Evolutionary conservation across 345 rosid genomes (phyloP).

Genomic region (Salix brachista): DNA sequence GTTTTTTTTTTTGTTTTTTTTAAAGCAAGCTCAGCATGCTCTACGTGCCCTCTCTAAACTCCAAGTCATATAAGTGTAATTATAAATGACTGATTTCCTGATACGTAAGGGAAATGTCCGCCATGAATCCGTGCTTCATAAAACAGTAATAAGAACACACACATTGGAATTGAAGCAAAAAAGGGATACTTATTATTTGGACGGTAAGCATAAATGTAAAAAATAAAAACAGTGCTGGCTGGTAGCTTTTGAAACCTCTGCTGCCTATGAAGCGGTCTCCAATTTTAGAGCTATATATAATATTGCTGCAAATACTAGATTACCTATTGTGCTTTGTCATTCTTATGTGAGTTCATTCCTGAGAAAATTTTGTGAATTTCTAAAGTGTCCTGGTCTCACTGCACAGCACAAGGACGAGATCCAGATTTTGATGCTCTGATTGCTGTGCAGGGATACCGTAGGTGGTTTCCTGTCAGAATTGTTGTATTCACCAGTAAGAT

Average conservation of each 20-base stretch:
- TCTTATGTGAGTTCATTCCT: background rate
- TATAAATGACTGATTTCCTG: no score
- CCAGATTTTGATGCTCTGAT: background rate
- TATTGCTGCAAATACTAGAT: background rate
- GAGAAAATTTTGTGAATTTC: background rate
- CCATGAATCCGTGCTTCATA: no score
- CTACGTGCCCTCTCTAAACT: no score
- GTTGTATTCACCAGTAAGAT: background rate
- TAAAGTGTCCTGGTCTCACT: background rate
- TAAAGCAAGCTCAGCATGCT: no score
- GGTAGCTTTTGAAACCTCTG: background rate
- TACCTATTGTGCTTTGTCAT: background rate
- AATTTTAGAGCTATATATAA: background rate
- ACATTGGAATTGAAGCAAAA: no score
- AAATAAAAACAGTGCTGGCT: background rate
- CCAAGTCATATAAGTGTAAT: no score
- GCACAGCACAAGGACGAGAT: background rate
- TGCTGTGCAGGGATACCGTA: background rate
- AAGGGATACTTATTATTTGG: no score
- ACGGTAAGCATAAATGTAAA: no score
- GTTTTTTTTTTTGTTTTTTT: no score
- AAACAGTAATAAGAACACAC: no score
- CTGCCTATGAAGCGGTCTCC: background rate
- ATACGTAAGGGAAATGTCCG: no score
- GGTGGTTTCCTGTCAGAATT: background rate